These are phyloP conservation scores for Trypanosomatidae sp. DNA, from an alignment of 208 protist genomes.

Conservation along the genomic window DNA sequence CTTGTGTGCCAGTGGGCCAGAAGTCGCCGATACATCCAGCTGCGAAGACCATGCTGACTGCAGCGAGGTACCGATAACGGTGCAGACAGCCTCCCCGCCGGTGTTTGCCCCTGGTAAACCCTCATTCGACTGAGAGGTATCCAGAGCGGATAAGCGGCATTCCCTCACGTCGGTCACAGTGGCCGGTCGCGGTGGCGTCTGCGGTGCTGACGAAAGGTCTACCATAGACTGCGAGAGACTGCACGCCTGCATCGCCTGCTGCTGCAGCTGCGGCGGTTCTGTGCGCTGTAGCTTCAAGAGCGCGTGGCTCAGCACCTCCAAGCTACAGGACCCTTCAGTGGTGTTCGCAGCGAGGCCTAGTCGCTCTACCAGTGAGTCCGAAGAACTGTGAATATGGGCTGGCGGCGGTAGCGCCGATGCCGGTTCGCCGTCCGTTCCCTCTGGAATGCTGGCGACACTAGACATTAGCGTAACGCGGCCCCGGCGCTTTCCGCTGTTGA, in stretches of 20 bases:
- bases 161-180: background rate
- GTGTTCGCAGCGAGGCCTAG: background rate
- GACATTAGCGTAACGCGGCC: background rate
- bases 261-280: background rate
- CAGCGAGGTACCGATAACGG: background rate
- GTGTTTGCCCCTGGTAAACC: background rate
- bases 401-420: background rate
- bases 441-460: background rate
- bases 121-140: background rate
- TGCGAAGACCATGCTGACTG: background rate
- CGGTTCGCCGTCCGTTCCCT: background rate
- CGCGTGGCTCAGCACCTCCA: background rate
- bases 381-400: background rate
- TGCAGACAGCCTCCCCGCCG: background rate
- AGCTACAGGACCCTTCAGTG: background rate
- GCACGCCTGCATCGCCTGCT: background rate
- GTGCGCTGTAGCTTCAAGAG: background rate
- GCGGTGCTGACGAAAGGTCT: background rate
- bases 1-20: background rate
- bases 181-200: constrained; percentile 4
- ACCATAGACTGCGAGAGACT: background rate
- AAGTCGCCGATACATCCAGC: too few species aligned
- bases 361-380: background rate
- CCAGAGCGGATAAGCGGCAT: background rate
- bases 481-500: constrained; percentile 1